Evolutionary conservation across 1,284 basidiomycete genomes (phyloP).

Genomic region (Puccinia hordei): DNA sequence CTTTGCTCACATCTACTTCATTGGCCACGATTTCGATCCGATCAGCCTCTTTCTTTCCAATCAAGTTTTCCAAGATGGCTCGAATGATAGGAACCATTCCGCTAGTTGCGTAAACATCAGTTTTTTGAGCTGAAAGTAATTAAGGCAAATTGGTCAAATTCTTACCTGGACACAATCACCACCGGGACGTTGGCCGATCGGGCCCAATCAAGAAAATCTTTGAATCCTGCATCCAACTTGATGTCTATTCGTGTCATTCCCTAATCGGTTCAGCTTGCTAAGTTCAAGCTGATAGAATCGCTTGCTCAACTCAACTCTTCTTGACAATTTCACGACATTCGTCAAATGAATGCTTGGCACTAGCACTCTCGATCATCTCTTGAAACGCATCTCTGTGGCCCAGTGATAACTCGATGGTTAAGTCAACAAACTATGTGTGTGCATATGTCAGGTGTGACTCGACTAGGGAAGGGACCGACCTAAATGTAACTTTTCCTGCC

Average conservation of each 20-base stretch:
- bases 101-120: constrained; percentile 60
- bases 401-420: neutral
- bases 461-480: constrained; percentile 62
- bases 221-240: constrained; percentile 81
- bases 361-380: constrained; percentile 51
- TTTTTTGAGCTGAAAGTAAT: neutral
- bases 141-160: constrained; percentile 20
- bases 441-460: neutral
- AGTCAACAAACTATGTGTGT: constrained; percentile 13
- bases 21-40: constrained; percentile 88
- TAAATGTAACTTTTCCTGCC: constrained; percentile 69
- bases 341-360: constrained; percentile 65
- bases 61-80: constrained; percentile 75
- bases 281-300: neutral
- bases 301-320: constrained; percentile 64
- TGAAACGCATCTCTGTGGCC: constrained; percentile 44
- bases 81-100: constrained; percentile 91
- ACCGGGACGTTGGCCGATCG: constrained; percentile 75
- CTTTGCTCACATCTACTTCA: constrained; percentile 68
- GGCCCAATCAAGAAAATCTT: constrained; percentile 79
- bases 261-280: neutral
- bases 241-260: constrained; percentile 66
- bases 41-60: constrained; percentile 72
- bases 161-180: constrained; percentile 84
- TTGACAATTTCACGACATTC: constrained; percentile 72